phyloP scores from a whole-genome alignment of 495 filamentous ascomycete species.

The Letharia columbiana region DNA sequence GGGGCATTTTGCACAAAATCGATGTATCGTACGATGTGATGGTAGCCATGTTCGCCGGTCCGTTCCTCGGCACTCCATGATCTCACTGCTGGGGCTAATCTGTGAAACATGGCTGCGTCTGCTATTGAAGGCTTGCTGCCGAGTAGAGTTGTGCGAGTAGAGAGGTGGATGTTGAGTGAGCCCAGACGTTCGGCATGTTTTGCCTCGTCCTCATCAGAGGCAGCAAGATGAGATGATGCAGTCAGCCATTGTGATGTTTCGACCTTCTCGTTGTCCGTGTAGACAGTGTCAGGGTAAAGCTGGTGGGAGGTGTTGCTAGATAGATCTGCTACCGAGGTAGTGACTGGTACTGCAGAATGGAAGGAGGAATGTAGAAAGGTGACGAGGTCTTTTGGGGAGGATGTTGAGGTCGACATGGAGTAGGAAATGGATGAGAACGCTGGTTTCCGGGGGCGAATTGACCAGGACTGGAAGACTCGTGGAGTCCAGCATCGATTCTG shows the following conservation, averaged over 20 bases:
- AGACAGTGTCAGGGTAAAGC: conserved; percentile 60
- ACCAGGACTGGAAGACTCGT: not conserved
- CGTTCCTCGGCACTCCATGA: conserved; percentile 79
- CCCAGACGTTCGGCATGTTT: conserved; percentile 49
- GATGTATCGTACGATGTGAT: conserved; percentile 82
- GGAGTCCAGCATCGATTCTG: conserved; percentile 2
- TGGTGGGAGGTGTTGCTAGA: conserved; percentile 38
- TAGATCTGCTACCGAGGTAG: conserved; percentile 45
- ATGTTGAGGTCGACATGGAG: conserved; percentile 43
- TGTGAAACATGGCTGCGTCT: conserved; percentile 77
- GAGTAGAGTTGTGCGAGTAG: conserved; percentile 79
- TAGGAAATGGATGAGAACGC: conserved; percentile 2
- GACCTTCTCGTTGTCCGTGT: conserved; percentile 65
- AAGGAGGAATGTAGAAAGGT: conserved; percentile 48
- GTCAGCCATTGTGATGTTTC: conserved; percentile 84
- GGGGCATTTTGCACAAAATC: conserved; percentile 91
- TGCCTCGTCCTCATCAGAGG: conserved; percentile 48
- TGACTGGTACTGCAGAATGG: conserved; percentile 40
- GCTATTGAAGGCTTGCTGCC: conserved; percentile 86
- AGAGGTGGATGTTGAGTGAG: conserved; percentile 75
- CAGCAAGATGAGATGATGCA: conserved; percentile 59
- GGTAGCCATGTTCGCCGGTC: conserved; percentile 81
- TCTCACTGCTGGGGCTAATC: conserved; percentile 68
- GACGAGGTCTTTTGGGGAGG: conserved; percentile 43
- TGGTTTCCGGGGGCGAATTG: not conserved